Percentiles rank a stretch among this genome's conserved stretches.
Conservation (phyloP, 345 rosid genomes). For the Pistacia integerrima region DNA sequence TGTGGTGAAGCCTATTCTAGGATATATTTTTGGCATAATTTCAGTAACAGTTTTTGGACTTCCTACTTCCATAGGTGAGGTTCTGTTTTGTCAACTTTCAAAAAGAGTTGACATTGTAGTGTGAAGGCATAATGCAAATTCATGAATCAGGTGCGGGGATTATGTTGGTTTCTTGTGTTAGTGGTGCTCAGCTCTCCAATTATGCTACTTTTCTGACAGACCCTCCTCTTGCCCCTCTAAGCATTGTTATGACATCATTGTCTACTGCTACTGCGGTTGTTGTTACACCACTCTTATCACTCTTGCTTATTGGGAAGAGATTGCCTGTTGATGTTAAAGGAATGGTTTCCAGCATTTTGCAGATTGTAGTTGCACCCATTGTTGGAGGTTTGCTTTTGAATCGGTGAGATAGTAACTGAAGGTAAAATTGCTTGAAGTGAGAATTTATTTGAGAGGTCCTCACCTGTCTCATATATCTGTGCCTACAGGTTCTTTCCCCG, state of each 20-base stretch:
- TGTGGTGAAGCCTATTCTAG: constrained; percentile 83
- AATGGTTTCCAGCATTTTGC: constrained; percentile 85
- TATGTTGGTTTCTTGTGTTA: constrained; percentile 94
- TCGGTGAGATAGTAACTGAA: constrained; percentile 40
- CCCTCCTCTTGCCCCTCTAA: constrained; percentile 79
- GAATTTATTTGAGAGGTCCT: constrained; percentile 5
- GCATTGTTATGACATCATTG: constrained; percentile 94
- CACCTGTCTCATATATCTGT: constrained; percentile 13
- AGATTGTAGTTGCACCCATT: constrained; percentile 85
- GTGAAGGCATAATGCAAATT: constrained; percentile 20
- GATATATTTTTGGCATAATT: constrained; percentile 72
- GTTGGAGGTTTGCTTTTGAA: constrained; percentile 82
- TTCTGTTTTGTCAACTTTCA: constrained; percentile 10
- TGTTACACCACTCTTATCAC: constrained; percentile 77
- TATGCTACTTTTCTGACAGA: constrained; percentile 90
- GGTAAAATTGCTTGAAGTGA: constrained; percentile 9
- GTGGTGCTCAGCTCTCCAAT: constrained; percentile 95
- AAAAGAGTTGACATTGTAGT: background rate
- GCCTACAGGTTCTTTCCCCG: constrained; percentile 68
- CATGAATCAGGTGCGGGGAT: constrained; percentile 75
- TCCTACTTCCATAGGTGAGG: constrained; percentile 77
- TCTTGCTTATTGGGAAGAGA: constrained; percentile 83
- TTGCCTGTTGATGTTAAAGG: constrained; percentile 93
- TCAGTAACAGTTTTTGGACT: constrained; percentile 70
- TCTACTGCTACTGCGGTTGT: constrained; percentile 88